These are phyloP conservation scores for Moesziomyces sp. DNA, from an alignment of 1,284 basidiomycete genomes.

Conservation along the genomic window DNA sequence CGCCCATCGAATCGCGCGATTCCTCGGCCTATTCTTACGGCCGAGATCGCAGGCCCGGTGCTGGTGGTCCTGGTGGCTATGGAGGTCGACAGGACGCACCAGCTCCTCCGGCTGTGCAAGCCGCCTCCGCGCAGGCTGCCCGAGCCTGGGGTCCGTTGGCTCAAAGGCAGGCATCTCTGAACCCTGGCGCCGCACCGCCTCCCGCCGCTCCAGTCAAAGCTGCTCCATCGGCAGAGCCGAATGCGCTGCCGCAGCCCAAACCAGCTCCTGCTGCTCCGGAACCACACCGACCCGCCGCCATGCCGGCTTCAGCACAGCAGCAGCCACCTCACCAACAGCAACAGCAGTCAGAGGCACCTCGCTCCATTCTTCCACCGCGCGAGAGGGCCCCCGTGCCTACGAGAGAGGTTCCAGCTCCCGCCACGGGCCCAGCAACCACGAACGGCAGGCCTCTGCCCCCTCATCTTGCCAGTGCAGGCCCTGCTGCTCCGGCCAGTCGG, in stretches of 20 bases:
- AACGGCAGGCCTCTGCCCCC: conserved; percentile 37
- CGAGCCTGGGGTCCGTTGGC: conserved; percentile 64
- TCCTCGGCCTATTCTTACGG: conserved; percentile 22
- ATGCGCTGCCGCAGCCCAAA: conserved; percentile 7
- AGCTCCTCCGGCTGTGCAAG: conserved; percentile 15
- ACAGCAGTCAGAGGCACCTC: conserved; percentile 8
- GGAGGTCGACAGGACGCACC: conserved; percentile 25
- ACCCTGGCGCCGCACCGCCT: conserved; percentile 36
- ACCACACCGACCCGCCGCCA: conserved; percentile 6
- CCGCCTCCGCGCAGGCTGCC: conserved; percentile 23
- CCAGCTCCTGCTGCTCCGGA: conserved; percentile 13
- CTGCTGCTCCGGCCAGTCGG: conserved; percentile 16
- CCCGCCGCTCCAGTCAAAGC: conserved; percentile 12
- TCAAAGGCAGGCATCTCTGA: conserved; percentile 52
- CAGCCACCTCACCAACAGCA: conserved; percentile 16
- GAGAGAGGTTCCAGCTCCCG: conserved; percentile 4
- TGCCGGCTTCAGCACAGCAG: conserved; percentile 14
- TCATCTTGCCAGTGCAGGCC: conserved; percentile 27
- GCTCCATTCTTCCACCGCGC: conserved; percentile 2
- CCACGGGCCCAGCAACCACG: conserved; percentile 1
- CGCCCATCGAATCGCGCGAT: conserved; percentile 41
- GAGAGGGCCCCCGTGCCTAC: conserved; percentile 1
- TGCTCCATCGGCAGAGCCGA: conserved; percentile 9
- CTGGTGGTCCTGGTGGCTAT: conserved; percentile 16
- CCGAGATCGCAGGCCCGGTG: conserved; percentile 29